Evolutionary conservation across 179 eudicot species (phyloP).

Genomic region (Spinacia oleracea): DNA sequence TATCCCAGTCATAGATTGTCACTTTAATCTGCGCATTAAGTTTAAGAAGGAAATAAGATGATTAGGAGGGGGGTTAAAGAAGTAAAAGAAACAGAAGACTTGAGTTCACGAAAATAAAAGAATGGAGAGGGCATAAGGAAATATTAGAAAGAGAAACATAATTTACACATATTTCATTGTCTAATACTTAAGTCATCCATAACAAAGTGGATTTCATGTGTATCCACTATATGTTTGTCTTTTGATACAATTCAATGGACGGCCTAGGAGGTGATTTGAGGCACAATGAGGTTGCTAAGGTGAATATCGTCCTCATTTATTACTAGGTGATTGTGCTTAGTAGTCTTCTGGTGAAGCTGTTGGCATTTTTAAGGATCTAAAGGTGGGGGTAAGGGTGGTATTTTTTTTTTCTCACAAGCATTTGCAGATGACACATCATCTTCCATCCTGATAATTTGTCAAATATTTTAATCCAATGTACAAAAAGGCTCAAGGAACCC

Average conservation of each 20-base stretch:
- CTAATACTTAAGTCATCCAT: too few relatives aligned
- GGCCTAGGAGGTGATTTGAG: not conserved
- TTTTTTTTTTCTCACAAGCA: not conserved
- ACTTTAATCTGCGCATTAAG: conserved; percentile 64
- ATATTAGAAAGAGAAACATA: not conserved
- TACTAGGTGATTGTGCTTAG: not conserved
- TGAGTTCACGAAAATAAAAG: not conserved
- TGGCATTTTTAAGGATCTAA: not conserved
- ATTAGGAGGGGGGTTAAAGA: not conserved
- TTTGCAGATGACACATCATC: not conserved
- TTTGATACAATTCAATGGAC: not conserved
- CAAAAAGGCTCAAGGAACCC: too few relatives aligned
- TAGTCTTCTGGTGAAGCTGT: not conserved
- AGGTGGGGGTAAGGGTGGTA: not conserved
- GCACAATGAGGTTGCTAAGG: not conserved
- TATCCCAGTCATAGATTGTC: conserved; percentile 96
- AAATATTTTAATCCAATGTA: too few relatives aligned
- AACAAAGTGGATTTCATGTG: not conserved
- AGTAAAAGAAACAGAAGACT: not conserved
- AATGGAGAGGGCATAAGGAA: not conserved
- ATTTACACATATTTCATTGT: not conserved
- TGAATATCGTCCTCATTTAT: not conserved
- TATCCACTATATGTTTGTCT: too few relatives aligned
- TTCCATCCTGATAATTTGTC: not conserved
- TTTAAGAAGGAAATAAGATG: conserved; percentile 17